A percentile compares a stretch with the other conserved stretches of the same genome.
Conservation (phyloP, 192 early-diverging fungal species). For the Thoreauomyces humboldtii region DNA sequence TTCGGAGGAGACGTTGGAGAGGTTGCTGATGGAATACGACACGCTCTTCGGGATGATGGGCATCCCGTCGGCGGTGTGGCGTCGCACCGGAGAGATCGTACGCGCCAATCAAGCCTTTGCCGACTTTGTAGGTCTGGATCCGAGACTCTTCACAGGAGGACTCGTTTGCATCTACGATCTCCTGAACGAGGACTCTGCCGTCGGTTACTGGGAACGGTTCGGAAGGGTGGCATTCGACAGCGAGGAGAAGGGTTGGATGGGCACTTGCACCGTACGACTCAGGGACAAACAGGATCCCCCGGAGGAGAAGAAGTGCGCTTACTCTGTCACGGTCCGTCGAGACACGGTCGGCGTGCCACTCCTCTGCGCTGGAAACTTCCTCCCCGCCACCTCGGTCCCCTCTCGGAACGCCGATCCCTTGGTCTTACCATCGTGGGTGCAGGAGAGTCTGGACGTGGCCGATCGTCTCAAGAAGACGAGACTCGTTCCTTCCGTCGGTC, state of each 20-base stretch:
- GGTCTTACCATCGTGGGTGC: conserved; percentile 11
- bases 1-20: conserved; percentile 86
- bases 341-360: conserved; percentile 38
- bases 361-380: conserved; percentile 15
- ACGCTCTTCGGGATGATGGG: conserved; percentile 83
- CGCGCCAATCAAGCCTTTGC: conserved; percentile 92
- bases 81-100: conserved; percentile 90
- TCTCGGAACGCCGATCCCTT: not conserved
- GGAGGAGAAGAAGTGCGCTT: conserved; percentile 21
- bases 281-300: not conserved
- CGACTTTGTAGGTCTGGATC: conserved; percentile 63
- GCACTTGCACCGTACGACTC: not conserved
- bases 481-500: too few relatives aligned
- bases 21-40: conserved; percentile 85
- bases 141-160: conserved; percentile 72
- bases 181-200: conserved; percentile 36
- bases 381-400: not conserved
- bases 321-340: conserved; percentile 37
- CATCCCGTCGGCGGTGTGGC: conserved; percentile 87
- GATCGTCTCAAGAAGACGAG: too few relatives aligned
- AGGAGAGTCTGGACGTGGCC: conserved; percentile 3
- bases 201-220: conserved; percentile 45
- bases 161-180: conserved; percentile 42
- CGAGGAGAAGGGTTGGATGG: conserved; percentile 12
- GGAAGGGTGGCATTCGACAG: conserved; percentile 43